A percentile compares a stretch with the other conserved stretches of the same genome.
phyloP scores from a whole-genome alignment of 2,329 filamentous ascomycete genomes.

The Ophiostoma tasmaniense region DNA sequence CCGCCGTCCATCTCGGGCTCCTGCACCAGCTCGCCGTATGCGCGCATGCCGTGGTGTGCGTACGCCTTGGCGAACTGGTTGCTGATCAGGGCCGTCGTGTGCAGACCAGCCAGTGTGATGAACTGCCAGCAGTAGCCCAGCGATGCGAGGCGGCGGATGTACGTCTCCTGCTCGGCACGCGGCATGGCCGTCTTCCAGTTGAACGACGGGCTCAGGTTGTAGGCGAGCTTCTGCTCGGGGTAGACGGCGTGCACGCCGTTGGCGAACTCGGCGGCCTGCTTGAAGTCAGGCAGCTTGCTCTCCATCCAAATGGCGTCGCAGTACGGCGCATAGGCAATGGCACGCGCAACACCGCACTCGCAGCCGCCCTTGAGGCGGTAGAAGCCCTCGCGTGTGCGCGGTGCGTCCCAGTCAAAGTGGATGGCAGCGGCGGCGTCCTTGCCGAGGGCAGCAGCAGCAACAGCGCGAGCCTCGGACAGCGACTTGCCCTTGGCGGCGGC shows the following conservation, averaged over 20 bases:
- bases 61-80: slow-evolving; percentile 83
- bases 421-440: slow-evolving; percentile 63
- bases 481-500: slow-evolving; percentile 70
- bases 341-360: slow-evolving; percentile 82
- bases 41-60: slow-evolving; percentile 77
- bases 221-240: slow-evolving; percentile 96
- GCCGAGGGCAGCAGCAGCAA: slow-evolving; percentile 70
- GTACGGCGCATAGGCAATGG: slow-evolving; percentile 85
- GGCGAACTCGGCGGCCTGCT: slow-evolving; percentile 87
- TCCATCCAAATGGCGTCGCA: slow-evolving; percentile 99
- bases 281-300: slow-evolving; percentile 87
- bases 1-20: slow-evolving; percentile 90
- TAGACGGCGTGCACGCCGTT: slow-evolving; percentile 87
- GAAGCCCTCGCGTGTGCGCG: slow-evolving; percentile 88
- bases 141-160: slow-evolving; percentile 77
- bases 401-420: slow-evolving; percentile 91
- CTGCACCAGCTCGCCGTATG: slow-evolving; percentile 94
- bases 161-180: slow-evolving; percentile 86
- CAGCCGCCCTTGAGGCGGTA: slow-evolving; percentile 89
- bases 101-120: slow-evolving; percentile 95
- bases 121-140: slow-evolving; percentile 99
- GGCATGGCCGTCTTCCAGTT: slow-evolving; percentile 99
- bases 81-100: slow-evolving; percentile 88
- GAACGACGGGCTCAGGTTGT: slow-evolving; percentile 98
- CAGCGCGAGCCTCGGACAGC: slow-evolving; percentile 69